These are phyloP conservation scores for Theileria orientalis DNA, from an alignment of 169 alveolate genomes.

Conservation along the genomic window DNA sequence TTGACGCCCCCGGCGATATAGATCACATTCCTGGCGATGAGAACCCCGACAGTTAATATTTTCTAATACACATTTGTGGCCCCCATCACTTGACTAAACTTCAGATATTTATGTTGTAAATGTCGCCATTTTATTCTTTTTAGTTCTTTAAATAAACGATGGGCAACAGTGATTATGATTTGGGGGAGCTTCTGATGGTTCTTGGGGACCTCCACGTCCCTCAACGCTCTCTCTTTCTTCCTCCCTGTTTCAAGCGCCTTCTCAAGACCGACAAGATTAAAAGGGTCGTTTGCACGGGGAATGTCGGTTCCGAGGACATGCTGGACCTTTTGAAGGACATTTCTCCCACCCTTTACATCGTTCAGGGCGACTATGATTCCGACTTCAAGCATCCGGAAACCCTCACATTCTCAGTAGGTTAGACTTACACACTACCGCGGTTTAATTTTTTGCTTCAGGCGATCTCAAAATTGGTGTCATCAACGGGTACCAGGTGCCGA, in stretches of 20 bases:
- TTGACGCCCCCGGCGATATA: too few species aligned
- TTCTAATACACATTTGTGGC: not conserved
- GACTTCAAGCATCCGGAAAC: constrained; percentile 70
- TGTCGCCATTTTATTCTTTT: not conserved
- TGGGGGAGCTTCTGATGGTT: constrained; percentile 72
- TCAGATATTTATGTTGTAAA: not conserved
- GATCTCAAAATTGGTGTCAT: constrained; percentile 88
- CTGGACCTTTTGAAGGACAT: constrained; percentile 69
- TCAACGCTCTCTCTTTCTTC: constrained; percentile 71
- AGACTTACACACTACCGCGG: not conserved
- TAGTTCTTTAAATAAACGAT: not conserved
- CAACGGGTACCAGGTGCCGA: constrained; percentile 91
- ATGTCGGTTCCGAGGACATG: constrained; percentile 74
- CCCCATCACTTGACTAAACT: not conserved
- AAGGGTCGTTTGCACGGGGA: constrained; percentile 77
- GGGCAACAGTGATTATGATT: constrained; percentile 41
- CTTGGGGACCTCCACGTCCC: constrained; percentile 80
- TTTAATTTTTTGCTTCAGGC: constrained; percentile 74
- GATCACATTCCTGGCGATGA: too few species aligned
- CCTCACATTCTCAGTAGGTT: constrained; percentile 51
- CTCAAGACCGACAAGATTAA: constrained; percentile 75
- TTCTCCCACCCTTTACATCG: constrained; percentile 75
- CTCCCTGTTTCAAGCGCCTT: constrained; percentile 73
- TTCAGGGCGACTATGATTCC: constrained; percentile 77
- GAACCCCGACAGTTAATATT: too few species aligned